phyloP scores from a whole-genome alignment of 2,329 filamentous ascomycete genomes.

The Fusarium tanahbumbuense region DNA sequence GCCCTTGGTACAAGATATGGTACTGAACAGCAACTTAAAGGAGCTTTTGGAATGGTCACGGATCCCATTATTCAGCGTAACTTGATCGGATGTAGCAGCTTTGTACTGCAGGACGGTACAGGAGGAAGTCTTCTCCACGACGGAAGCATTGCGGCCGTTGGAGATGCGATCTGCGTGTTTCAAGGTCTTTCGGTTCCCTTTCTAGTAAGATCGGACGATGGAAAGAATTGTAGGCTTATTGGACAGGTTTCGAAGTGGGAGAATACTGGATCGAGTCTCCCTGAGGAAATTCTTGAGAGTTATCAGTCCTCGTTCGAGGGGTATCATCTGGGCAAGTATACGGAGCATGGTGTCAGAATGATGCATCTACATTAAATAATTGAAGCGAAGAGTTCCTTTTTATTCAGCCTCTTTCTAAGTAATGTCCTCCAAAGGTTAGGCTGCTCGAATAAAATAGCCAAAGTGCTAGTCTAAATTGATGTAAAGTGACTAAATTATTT shows the following conservation, averaged over 20 bases:
- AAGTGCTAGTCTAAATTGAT: too few relatives aligned
- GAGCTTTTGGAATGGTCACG: neutral
- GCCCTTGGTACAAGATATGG: neutral
- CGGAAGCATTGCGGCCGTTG: rapidly evolving
- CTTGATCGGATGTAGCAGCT: slow-evolving; percentile 2
- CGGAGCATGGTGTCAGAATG: rapidly evolving
- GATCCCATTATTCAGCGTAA: neutral
- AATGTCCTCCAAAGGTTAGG: too few relatives aligned
- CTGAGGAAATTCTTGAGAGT: rapidly evolving
- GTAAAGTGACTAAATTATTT: too few relatives aligned
- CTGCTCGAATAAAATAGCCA: too few relatives aligned
- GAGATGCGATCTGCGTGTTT: slow-evolving; percentile 11
- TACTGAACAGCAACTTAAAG: neutral
- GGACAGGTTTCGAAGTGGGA: neutral
- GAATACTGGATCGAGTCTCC: neutral
- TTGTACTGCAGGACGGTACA: slow-evolving; percentile 11
- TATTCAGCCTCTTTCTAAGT: too few relatives aligned
- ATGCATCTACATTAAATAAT: neutral
- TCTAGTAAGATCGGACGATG: rapidly evolving
- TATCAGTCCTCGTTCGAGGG: neutral
- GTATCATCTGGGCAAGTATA: rapidly evolving
- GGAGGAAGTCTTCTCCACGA: neutral
- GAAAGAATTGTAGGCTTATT: rapidly evolving
- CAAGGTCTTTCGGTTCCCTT: neutral
- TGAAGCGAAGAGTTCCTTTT: neutral